phyloP scores from a whole-genome alignment of 2,329 filamentous ascomycete species.

The Fusarium sp. region DNA sequence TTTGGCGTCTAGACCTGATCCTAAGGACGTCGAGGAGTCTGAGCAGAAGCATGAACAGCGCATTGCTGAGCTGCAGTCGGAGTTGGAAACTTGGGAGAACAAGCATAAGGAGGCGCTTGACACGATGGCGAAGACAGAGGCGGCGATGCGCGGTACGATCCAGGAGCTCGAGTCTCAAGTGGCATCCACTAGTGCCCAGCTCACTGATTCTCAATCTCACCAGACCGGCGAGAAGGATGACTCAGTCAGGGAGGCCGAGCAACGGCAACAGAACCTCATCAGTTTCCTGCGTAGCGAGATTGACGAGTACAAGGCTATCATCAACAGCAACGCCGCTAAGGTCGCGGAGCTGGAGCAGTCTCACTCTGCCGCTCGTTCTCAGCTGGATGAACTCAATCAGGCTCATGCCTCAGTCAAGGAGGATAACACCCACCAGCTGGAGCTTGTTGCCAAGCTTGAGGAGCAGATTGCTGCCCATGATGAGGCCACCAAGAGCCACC shows the following conservation, averaged over 20 bases:
- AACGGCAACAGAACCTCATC: slow-evolving; percentile 70
- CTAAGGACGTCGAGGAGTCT: slow-evolving; percentile 47
- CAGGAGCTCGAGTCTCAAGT: slow-evolving; percentile 75
- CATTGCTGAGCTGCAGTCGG: slow-evolving; percentile 75
- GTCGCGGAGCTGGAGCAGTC: slow-evolving; percentile 81
- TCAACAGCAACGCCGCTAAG: slow-evolving; percentile 75
- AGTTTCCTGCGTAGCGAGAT: slow-evolving; percentile 78
- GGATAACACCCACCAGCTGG: slow-evolving; percentile 59
- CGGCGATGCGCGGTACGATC: slow-evolving; percentile 78
- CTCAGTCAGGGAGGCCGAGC: slow-evolving; percentile 59
- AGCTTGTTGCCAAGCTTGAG: slow-evolving; percentile 66
- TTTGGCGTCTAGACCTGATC: slow-evolving; percentile 48
- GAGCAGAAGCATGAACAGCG: slow-evolving; percentile 63
- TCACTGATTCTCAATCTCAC: slow-evolving; percentile 57
- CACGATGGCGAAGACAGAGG: slow-evolving; percentile 78
- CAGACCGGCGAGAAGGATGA: slow-evolving; percentile 54
- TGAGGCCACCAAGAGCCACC: slow-evolving; percentile 65
- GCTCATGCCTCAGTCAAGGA: slow-evolving; percentile 65
- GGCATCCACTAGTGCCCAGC: slow-evolving; percentile 64
- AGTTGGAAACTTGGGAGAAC: slow-evolving; percentile 79
- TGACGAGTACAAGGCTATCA: slow-evolving; percentile 81
- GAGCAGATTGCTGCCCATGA: slow-evolving; percentile 71
- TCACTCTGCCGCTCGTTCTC: slow-evolving; percentile 72
- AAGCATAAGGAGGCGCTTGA: slow-evolving; percentile 80
- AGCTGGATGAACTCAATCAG: slow-evolving; percentile 75